phyloP scores from a whole-genome alignment of 495 filamentous ascomycete species.

The Daldinia vernicosa region DNA sequence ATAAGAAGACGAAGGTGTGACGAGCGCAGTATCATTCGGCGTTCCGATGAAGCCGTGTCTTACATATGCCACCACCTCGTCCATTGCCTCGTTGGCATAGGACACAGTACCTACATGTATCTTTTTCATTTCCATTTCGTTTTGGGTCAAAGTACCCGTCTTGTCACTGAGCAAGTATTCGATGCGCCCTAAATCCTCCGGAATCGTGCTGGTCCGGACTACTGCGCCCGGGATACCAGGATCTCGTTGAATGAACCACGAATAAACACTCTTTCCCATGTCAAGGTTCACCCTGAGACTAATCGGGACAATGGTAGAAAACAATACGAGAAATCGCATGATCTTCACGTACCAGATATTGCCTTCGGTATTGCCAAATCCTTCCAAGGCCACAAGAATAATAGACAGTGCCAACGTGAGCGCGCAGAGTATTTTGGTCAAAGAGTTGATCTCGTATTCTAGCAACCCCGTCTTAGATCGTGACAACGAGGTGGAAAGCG shows the following conservation, averaged over 20 bases:
- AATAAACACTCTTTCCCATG: slow-evolving; percentile 96
- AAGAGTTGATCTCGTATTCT: slow-evolving; percentile 95
- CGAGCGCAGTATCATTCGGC: slow-evolving; percentile 55
- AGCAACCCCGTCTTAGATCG: slow-evolving; percentile 92
- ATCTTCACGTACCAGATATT: slow-evolving; percentile 92
- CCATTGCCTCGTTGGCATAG: slow-evolving; percentile 98
- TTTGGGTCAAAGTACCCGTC: slow-evolving; percentile 96
- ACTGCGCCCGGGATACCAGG: slow-evolving; percentile 89
- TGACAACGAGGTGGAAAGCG: slow-evolving; percentile 89
- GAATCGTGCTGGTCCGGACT: slow-evolving; percentile 95
- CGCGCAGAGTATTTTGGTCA: slow-evolving; percentile 96
- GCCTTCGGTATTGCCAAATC: slow-evolving; percentile 71
- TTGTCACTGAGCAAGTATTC: slow-evolving; percentile 98
- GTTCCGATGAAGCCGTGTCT: slow-evolving; percentile 76
- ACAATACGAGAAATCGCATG: slow-evolving; percentile 95
- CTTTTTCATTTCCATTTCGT: slow-evolving; percentile 99
- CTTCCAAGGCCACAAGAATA: slow-evolving; percentile 86
- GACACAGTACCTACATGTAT: slow-evolving; percentile 98
- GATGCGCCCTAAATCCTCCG: slow-evolving; percentile 93
- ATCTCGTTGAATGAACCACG: slow-evolving; percentile 93
- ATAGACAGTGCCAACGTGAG: slow-evolving; percentile 88
- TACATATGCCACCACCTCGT: slow-evolving; percentile 88
- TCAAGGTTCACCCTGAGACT: slow-evolving; percentile 95
- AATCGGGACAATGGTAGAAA: slow-evolving; percentile 98
- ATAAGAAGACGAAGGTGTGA: slow-evolving; percentile 78